phyloP scores from a whole-genome alignment of 306 rosid species.

The Dryas drummondii region DNA sequence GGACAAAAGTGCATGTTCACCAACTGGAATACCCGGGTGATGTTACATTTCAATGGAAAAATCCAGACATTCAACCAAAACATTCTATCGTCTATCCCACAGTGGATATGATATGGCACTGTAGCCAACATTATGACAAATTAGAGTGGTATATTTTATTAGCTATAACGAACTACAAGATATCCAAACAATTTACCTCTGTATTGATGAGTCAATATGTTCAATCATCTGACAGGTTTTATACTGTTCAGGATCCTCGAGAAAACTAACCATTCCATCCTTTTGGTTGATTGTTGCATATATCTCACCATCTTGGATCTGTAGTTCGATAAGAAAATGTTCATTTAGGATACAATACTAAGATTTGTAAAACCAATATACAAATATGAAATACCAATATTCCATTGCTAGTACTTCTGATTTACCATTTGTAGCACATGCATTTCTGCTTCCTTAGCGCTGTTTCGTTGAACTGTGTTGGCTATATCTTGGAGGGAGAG shows the following conservation, averaged over 20 bases:
- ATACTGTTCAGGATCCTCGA: slow-evolving; percentile 86
- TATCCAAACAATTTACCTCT: slow-evolving; percentile 44
- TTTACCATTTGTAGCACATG: slow-evolving; percentile 90
- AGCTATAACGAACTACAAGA: not conserved
- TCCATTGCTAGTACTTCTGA: not conserved
- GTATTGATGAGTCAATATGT: slow-evolving; percentile 67
- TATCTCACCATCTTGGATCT: slow-evolving; percentile 89
- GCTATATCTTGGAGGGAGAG: slow-evolving; percentile 93
- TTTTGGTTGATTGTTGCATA: slow-evolving; percentile 75
- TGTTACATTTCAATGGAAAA: not conserved
- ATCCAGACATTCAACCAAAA: not conserved
- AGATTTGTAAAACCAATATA: not conserved
- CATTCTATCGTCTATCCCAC: not conserved
- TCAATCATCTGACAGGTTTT: slow-evolving; percentile 77
- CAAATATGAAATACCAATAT: not conserved
- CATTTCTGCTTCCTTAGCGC: slow-evolving; percentile 84
- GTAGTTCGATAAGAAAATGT: slow-evolving; percentile 20
- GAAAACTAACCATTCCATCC: slow-evolving; percentile 94
- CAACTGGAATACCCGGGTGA: not conserved
- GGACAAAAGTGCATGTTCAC: not conserved
- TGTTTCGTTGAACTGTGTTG: slow-evolving; percentile 62
- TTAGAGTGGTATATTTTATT: not conserved
- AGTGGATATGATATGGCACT: not conserved
- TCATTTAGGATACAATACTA: slow-evolving; percentile 1
- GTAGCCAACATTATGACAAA: not conserved